Evolutionary conservation across 192 early-diverging fungal genomes (phyloP).

Genomic region (Entrophospora sp.): DNA sequence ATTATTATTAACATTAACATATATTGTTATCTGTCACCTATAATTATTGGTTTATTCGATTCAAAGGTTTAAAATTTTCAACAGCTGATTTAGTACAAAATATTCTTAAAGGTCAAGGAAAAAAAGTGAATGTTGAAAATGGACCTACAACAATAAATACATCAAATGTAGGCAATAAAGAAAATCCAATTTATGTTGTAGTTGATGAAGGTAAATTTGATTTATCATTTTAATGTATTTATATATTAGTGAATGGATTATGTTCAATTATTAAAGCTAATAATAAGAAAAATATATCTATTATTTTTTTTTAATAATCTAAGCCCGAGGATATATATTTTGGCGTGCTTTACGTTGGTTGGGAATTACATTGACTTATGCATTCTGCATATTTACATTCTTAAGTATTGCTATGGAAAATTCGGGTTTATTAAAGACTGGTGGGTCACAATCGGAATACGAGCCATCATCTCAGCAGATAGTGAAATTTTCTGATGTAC

Average conservation of each 20-base stretch:
- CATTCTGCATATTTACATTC: constrained; percentile 63
- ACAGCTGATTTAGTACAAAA: constrained; percentile 21
- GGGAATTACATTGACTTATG: constrained; percentile 53
- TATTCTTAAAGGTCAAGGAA: constrained; percentile 23
- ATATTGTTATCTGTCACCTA: too few species aligned
- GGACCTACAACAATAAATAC: constrained; percentile 23
- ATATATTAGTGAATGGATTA: too few species aligned
- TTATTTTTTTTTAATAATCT: constrained; percentile 1
- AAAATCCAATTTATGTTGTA: constrained; percentile 53
- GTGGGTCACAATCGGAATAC: constrained; percentile 47
- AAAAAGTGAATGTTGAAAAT: constrained; percentile 24
- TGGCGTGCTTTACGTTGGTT: constrained; percentile 52
- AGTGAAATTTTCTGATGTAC: constrained; percentile 88
- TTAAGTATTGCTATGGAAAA: constrained; percentile 61
- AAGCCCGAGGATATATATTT: constrained; percentile 45
- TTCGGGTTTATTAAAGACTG: constrained; percentile 57
- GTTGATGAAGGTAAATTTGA: constrained; percentile 45
- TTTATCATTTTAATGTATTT: not conserved
- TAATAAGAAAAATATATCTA: not conserved
- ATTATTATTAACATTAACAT: too few species aligned
- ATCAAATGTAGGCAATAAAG: constrained; percentile 38
- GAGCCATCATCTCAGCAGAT: constrained; percentile 48
- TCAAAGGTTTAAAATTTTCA: constrained; percentile 11
- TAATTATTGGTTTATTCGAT: constrained; percentile 1
- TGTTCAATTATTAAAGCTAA: too few species aligned